These are phyloP conservation scores for Backusella westeae DNA, from an alignment of 192 early-diverging fungal genomes.

Conservation along the genomic window DNA sequence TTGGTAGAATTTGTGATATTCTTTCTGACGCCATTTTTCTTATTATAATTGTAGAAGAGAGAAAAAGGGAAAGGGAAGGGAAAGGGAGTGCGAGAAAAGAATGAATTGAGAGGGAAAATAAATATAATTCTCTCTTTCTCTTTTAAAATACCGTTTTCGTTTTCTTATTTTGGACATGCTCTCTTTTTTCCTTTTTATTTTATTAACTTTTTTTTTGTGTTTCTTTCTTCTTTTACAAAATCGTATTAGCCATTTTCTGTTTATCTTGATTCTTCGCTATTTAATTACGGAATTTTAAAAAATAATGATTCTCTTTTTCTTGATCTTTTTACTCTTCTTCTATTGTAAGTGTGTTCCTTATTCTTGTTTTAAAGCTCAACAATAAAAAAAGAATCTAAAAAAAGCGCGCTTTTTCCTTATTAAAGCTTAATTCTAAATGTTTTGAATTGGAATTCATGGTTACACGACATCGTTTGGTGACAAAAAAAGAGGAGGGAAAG, in stretches of 20 bases:
- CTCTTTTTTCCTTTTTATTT: neutral
- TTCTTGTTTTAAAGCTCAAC: neutral
- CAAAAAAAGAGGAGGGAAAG: neutral
- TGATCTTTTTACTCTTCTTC: neutral
- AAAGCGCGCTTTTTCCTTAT: neutral
- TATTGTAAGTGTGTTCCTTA: neutral
- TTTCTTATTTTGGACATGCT: neutral
- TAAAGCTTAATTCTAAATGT: neutral
- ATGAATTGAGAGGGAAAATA: neutral
- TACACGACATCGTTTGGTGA: neutral
- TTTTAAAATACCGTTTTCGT: constrained; percentile 5
- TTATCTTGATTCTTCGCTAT: neutral
- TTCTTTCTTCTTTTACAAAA: neutral
- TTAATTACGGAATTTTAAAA: neutral
- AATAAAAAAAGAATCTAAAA: neutral
- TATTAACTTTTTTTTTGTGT: neutral
- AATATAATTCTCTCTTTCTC: neutral
- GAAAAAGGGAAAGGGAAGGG: neutral
- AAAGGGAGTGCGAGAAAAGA: neutral
- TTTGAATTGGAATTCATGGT: neutral
- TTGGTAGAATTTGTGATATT: constrained; percentile 53
- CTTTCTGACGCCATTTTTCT: constrained; percentile 24
- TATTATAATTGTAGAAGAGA: constrained; percentile 4
- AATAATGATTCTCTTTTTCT: neutral
- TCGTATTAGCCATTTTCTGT: neutral